Percentiles rank a stretch among this genome's conserved stretches.
These are phyloP conservation scores for Aspergillus mulundensis DNA, from an alignment of 495 filamentous ascomycete genomes.

Conservation along the genomic window DNA sequence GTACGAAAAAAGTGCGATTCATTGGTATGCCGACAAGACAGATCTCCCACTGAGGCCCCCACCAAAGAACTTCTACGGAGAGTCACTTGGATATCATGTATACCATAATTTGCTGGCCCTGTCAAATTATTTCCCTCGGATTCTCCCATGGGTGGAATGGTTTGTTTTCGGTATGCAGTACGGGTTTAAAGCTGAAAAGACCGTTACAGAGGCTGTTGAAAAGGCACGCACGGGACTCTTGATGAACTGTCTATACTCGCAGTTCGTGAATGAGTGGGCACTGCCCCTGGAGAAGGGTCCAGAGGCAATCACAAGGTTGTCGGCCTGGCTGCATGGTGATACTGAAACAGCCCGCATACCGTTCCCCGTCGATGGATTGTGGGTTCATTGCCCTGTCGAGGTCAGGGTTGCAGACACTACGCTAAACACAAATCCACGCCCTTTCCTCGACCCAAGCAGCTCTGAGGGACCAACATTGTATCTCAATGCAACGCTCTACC, in stretches of 20 bases:
- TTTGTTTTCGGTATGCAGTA: conserved; percentile 96
- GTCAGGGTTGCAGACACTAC: conserved; percentile 81
- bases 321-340: conserved; percentile 76
- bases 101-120: conserved; percentile 86
- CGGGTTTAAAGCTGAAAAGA: conserved; percentile 67
- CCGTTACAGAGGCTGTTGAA: conserved; percentile 68
- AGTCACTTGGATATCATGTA: conserved; percentile 72
- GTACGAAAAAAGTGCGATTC: conserved; percentile 77
- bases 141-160: conserved; percentile 85
- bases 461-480: conserved; percentile 76
- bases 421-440: conserved; percentile 49
- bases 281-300: conserved; percentile 85
- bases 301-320: conserved; percentile 78
- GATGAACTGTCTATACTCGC: conserved; percentile 95
- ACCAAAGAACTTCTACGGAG: conserved; percentile 70
- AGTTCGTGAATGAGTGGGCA: conserved; percentile 98
- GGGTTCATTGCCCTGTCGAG: conserved; percentile 90
- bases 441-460: conserved; percentile 73
- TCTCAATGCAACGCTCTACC: conserved; percentile 92
- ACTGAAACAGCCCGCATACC: conserved; percentile 61
- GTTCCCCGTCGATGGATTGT: conserved; percentile 71
- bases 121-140: conserved; percentile 69
- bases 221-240: conserved; percentile 72
- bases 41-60: conserved; percentile 47
- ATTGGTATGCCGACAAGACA: conserved; percentile 81